Percentiles rank a stretch among this genome's conserved stretches.
Conservation (phyloP, 768 basidiomycete species). For the Suillus weaverae region DNA sequence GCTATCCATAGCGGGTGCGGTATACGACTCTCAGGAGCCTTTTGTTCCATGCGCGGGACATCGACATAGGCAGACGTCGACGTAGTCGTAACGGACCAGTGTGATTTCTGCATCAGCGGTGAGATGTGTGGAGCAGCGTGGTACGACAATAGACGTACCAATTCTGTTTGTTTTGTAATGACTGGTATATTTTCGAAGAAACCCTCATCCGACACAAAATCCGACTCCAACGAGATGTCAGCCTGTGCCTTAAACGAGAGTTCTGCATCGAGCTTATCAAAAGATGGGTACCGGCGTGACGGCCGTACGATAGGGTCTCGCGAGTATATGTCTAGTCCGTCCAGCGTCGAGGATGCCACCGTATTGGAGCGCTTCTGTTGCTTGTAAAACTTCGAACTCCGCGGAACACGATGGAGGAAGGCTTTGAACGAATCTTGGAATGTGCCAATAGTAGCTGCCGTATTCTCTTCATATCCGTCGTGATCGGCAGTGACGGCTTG, state of each 20-base stretch:
- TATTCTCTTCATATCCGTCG: constrained; percentile 24
- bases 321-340: constrained; percentile 31
- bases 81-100: constrained; percentile 36
- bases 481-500: constrained; percentile 17
- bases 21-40: neutral
- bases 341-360: constrained; percentile 32
- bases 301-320: constrained; percentile 20
- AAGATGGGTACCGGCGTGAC: constrained; percentile 22
- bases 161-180: neutral
- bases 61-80: constrained; percentile 35
- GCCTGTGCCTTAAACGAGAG: constrained; percentile 16
- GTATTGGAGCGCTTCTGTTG: constrained; percentile 17
- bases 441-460: constrained; percentile 18
- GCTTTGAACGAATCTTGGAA: constrained; percentile 33
- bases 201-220: constrained; percentile 22
- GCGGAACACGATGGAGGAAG: constrained; percentile 26
- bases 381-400: constrained; percentile 18
- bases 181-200: constrained; percentile 12
- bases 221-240: constrained; percentile 9
- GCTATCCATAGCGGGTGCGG: constrained; percentile 4
- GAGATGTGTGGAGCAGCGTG: neutral
- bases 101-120: constrained; percentile 27
- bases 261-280: constrained; percentile 23
- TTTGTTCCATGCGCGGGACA: constrained; percentile 1
- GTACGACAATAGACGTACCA: constrained; percentile 17